A percentile compares a stretch with the other conserved stretches of the same genome.
Evolutionary conservation across 2,329 filamentous ascomycete genomes (phyloP).

Genomic region (Clarireedia hainanense): DNA sequence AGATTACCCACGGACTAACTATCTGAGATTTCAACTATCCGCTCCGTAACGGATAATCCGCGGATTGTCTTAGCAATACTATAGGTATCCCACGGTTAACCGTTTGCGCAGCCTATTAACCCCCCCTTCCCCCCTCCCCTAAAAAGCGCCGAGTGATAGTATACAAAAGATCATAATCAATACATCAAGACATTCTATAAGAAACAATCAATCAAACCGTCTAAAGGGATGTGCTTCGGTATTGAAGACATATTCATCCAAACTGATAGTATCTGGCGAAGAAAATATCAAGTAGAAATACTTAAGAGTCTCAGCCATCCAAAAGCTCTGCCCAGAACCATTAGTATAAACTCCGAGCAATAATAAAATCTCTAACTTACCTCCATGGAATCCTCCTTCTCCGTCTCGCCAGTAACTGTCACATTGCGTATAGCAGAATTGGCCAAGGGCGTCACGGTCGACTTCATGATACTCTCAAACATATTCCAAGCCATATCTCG

Average conservation of each 20-base stretch:
- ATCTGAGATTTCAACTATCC: too few species aligned
- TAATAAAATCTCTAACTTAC: not conserved
- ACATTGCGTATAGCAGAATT: slow-evolving; percentile 36
- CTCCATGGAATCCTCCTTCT: slow-evolving; percentile 45
- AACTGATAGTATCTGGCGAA: slow-evolving; percentile 42
- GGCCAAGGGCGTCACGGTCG: slow-evolving; percentile 34
- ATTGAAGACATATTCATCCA: slow-evolving; percentile 50
- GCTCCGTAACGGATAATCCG: too few species aligned
- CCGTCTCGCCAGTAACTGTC: slow-evolving; percentile 11
- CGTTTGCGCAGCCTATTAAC: too few species aligned
- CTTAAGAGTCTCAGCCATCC: slow-evolving; percentile 57
- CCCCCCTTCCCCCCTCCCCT: too few species aligned
- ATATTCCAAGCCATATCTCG: slow-evolving; percentile 39
- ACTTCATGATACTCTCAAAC: slow-evolving; percentile 36
- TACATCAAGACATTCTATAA: too few species aligned
- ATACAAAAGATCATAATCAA: too few species aligned
- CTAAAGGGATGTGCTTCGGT: slow-evolving; percentile 20
- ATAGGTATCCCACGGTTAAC: too few species aligned
- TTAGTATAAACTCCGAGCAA: not conserved
- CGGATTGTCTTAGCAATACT: too few species aligned
- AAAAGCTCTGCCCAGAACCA: slow-evolving; percentile 33
- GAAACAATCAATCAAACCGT: not conserved
- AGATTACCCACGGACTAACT: too few species aligned
- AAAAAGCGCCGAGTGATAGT: too few species aligned
- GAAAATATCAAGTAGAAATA: slow-evolving; percentile 47